Evolutionary conservation across 2,329 filamentous ascomycete species (phyloP), one percentile per base, ranked within the genome.

Genomic region (Xylariaceae sp.): DNA sequence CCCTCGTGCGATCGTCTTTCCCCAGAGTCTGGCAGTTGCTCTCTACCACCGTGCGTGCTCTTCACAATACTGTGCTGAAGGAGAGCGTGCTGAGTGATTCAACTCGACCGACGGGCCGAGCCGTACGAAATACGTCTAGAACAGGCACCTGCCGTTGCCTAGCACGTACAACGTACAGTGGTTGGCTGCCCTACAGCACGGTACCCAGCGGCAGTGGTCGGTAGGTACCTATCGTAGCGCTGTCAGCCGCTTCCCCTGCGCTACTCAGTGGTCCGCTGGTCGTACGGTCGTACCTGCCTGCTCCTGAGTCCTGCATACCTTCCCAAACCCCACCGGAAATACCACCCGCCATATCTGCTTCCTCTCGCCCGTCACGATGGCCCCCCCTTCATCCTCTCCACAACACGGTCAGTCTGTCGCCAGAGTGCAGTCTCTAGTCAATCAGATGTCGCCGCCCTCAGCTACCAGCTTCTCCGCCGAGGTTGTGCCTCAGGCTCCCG

Each of bases 401-500:
- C 67, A 66, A 58, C 62, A 75, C 76, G 54, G 74, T 76, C 62
- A 71, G 71, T 68, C 68, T 44, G 58, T 79, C 57, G 74, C 76
- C 63, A 75, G 82, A 71, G 72, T 86, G 56, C 76, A 80, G 64
- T 85, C 76, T 66, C 80, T 90, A 65, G 78, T 80, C 65, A 78
- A 76, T 68, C 89, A 94, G 73, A 86, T 94, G 80, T 80, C 84
- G 68, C 78, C 83, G 60, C 70, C 74, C 65, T 73, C 75, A 66
- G 70, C 78, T 53, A 87, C 88, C 63, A 83, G 80, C 68, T 96
- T 96, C 76, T 82, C 85, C 57, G 80, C 86, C 67, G 81, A 88
- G 67, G 76, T 80, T 61, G 89, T 96, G 55, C 89, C 92, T 66
- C 87, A 92, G 74, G 94, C 94, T 57, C 92, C 94, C 45, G 92